Percentiles rank a stretch among this genome's conserved stretches.
Conservation (phyloP, 75 land plant species). For the Pinus albicaulis region DNA sequence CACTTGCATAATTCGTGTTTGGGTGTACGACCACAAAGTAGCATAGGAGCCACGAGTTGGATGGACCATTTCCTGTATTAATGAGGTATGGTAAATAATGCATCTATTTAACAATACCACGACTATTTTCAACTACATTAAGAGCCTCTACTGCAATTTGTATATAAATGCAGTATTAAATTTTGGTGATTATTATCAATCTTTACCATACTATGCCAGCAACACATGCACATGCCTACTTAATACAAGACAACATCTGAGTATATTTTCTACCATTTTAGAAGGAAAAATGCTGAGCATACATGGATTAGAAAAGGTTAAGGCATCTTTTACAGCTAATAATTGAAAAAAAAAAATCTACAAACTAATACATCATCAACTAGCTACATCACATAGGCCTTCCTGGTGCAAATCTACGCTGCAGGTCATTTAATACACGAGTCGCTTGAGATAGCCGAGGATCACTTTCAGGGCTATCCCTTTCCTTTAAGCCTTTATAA, state of each 20-base stretch:
- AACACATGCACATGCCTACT: not conserved
- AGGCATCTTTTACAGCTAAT: not conserved
- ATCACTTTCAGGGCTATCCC: conserved; percentile 52
- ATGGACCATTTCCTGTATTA: too few species aligned
- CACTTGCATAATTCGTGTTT: too few species aligned
- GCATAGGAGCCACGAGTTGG: too few species aligned
- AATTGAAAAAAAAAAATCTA: not conserved
- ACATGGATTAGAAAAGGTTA: not conserved
- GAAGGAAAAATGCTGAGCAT: not conserved
- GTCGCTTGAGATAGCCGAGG: conserved; percentile 36
- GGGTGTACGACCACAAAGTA: too few species aligned
- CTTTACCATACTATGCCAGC: not conserved
- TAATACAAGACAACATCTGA: not conserved
- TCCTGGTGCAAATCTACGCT: conserved; percentile 16
- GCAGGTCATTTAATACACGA: conserved; percentile 14
- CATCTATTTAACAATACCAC: too few species aligned
- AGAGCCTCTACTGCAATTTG: not conserved
- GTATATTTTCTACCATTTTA: not conserved
- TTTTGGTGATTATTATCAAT: not conserved
- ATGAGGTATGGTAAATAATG: too few species aligned
- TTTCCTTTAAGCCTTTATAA: conserved; percentile 50
- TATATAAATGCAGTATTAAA: not conserved
- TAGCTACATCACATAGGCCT: not conserved
- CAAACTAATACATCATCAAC: not conserved
- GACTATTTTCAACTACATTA: not conserved